phyloP scores from a whole-genome alignment of 2,329 filamentous ascomycete genomes.

The Ceratocystiopsis sp. region DNA sequence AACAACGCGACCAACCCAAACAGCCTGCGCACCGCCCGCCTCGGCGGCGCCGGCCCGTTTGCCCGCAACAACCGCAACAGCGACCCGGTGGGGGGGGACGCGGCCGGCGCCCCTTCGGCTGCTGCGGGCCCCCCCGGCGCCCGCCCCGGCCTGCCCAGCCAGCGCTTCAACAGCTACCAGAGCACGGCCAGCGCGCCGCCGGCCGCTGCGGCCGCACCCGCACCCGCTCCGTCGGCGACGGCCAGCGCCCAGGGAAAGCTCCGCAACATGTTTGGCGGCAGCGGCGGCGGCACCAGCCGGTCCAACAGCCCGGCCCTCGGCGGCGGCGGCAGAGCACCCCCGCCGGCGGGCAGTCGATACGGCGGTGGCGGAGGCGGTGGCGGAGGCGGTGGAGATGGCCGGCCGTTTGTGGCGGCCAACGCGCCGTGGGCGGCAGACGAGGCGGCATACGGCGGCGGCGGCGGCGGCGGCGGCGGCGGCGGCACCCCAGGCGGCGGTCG shows the following conservation, averaged over 20 bases:
- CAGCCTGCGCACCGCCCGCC: too few species aligned
- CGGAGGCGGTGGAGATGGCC: constrained; percentile 18
- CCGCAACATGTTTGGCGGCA: constrained; percentile 62
- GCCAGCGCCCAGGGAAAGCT: constrained; percentile 71
- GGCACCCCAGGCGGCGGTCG: constrained; percentile 12
- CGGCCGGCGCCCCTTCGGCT: background rate
- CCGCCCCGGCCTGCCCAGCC: constrained; percentile 53
- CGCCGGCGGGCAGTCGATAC: too few species aligned
- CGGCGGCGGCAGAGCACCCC: constrained; percentile 11
- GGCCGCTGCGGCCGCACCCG: constrained; percentile 16
- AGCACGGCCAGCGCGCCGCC: constrained; percentile 20
- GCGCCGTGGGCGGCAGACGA: constrained; percentile 29
- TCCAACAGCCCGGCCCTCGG: constrained; percentile 13
- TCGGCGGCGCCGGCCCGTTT: constrained; percentile 18
- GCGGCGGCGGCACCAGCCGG: constrained; percentile 31
- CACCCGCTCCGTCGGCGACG: constrained; percentile 28
- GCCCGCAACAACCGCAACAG: constrained; percentile 11
- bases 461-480: constrained; percentile 17
- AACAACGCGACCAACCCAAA: too few species aligned
- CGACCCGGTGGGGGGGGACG: constrained; percentile 9
- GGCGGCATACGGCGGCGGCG: constrained; percentile 19
- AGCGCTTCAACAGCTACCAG: constrained; percentile 62
- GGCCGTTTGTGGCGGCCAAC: constrained; percentile 27
- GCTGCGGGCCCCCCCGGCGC: constrained; percentile 13
- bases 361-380: constrained; percentile 18